phyloP scores from a whole-genome alignment of 352 stramenopile species.

The Aphanomyces astaci region DNA sequence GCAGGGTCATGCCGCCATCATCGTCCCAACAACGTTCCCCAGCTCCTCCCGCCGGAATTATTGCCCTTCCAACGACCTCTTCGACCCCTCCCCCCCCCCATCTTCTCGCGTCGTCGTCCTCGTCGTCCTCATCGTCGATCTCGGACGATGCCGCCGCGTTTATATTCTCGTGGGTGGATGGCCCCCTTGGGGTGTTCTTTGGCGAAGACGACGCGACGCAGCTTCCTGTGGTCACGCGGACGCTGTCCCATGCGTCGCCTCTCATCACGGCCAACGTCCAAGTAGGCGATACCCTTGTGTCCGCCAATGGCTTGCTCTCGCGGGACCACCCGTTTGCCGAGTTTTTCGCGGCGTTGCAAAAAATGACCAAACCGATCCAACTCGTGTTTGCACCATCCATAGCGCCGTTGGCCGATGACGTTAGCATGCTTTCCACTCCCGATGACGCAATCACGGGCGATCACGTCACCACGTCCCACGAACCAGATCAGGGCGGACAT shows the following conservation, averaged over 20 bases:
- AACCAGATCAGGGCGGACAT: neutral
- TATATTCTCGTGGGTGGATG: constrained; percentile 74
- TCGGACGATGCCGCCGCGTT: constrained; percentile 30
- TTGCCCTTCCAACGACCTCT: neutral
- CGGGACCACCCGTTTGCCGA: constrained; percentile 66
- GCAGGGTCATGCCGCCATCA: neutral
- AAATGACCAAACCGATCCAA: constrained; percentile 79
- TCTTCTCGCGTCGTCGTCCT: neutral
- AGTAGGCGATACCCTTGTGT: constrained; percentile 70
- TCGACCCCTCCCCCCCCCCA: neutral
- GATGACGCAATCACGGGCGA: neutral
- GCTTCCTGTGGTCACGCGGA: constrained; percentile 70
- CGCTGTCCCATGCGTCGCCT: constrained; percentile 53
- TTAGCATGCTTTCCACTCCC: neutral
- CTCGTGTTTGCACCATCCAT: constrained; percentile 41
- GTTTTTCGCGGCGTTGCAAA: constrained; percentile 71
- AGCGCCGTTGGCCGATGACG: neutral
- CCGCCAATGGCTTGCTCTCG: constrained; percentile 62
- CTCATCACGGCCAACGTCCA: constrained; percentile 61
- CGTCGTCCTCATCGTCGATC: constrained; percentile 2
- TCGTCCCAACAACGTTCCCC: neutral
- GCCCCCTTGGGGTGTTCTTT: constrained; percentile 76
- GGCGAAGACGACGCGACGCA: constrained; percentile 60
- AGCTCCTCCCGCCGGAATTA: neutral
- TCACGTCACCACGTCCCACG: neutral